Conservation (phyloP, 495 filamentous ascomycete genomes). For the Podospora sp. region DNA sequence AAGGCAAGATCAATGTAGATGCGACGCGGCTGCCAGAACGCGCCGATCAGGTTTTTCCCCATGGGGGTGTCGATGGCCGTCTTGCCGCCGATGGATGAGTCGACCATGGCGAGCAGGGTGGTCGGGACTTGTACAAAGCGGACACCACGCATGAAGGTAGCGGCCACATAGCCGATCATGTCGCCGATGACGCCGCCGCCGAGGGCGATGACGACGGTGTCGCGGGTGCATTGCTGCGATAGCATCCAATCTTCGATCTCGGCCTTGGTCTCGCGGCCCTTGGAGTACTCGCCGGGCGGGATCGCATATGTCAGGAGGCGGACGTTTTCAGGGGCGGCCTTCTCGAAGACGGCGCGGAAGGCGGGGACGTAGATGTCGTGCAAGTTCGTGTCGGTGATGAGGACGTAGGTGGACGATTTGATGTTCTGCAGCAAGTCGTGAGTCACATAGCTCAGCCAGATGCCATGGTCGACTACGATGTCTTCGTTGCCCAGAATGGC, state of each 20-base stretch:
- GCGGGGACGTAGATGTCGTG: constrained; percentile 72
- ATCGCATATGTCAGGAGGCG: constrained; percentile 85
- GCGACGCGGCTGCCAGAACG: constrained; percentile 93
- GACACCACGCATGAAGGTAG: constrained; percentile 97
- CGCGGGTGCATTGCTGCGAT: constrained; percentile 84
- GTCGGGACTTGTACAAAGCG: constrained; percentile 96
- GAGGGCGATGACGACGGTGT: constrained; percentile 91
- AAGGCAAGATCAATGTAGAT: constrained; percentile 95
- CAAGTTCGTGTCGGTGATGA: constrained; percentile 95
- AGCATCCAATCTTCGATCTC: constrained; percentile 99
- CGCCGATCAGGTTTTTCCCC: constrained; percentile 94
- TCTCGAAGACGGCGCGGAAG: constrained; percentile 74
- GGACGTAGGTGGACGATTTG: constrained; percentile 86
- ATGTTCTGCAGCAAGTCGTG: constrained; percentile 78
- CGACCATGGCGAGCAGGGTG: constrained; percentile 94
- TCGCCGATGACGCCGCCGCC: constrained; percentile 99
- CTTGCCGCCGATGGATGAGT: constrained; percentile 97
- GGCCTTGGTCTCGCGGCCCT: constrained; percentile 88
- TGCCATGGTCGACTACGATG: constrained; percentile 88
- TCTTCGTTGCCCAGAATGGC: constrained; percentile 64
- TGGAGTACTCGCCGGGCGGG: constrained; percentile 89
- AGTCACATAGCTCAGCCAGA: constrained; percentile 82
- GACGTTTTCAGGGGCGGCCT: constrained; percentile 54
- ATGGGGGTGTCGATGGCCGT: constrained; percentile 97
- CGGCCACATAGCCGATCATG: constrained; percentile 94